Evolutionary conservation across 164 flowering plant species (phyloP).

Genomic region (Dillenia turbinata): DNA sequence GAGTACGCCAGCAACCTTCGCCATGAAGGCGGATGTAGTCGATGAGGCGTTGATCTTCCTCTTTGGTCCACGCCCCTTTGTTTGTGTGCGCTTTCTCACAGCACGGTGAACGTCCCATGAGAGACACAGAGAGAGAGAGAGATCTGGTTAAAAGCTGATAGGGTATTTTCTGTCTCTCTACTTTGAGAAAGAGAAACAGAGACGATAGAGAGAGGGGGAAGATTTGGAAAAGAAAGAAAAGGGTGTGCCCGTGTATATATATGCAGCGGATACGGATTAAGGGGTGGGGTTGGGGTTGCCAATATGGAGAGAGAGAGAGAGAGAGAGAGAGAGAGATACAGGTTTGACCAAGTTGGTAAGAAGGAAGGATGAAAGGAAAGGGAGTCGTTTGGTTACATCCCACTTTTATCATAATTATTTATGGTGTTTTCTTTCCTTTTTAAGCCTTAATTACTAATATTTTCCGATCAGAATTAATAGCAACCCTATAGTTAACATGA

Average conservation of each 20-base stretch:
- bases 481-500: too few relatives aligned
- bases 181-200: background rate
- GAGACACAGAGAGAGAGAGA: background rate
- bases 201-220: background rate
- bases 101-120: conserved; percentile 80
- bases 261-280: background rate
- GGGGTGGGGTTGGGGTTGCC: background rate
- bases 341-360: conserved; percentile 16
- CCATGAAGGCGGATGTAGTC: conserved; percentile 65
- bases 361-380: conserved; percentile 6
- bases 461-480: too few relatives aligned
- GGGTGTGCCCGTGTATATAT: background rate
- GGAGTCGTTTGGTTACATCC: too few relatives aligned
- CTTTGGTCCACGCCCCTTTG: conserved; percentile 91
- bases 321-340: conserved; percentile 2
- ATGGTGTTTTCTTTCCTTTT: too few relatives aligned
- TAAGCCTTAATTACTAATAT: too few relatives aligned
- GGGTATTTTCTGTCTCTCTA: background rate
- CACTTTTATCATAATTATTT: too few relatives aligned
- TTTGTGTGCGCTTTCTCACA: conserved; percentile 88
- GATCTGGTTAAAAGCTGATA: background rate
- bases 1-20: conserved; percentile 90
- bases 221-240: background rate
- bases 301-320: conserved; percentile 2
- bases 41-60: conserved; percentile 76